These are phyloP conservation scores for Candida loeiensis DNA, from an alignment of 805 yeast genomes.

Conservation along the genomic window DNA sequence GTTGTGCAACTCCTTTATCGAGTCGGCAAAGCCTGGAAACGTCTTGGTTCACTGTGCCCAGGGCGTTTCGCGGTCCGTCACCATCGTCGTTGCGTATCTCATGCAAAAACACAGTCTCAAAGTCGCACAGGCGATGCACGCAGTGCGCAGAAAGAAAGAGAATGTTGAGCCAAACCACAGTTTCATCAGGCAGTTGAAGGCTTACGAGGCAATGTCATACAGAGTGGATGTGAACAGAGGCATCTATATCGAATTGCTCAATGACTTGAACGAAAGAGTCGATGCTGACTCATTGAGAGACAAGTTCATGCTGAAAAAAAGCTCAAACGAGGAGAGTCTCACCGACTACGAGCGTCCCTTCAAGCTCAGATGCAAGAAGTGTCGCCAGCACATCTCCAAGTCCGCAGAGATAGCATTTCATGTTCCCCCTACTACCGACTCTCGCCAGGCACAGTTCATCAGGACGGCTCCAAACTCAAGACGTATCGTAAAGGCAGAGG, in stretches of 20 bases:
- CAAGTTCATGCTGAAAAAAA: constrained; percentile 1
- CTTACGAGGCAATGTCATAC: constrained; percentile 47
- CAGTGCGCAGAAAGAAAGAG: constrained; percentile 62
- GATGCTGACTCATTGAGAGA: constrained; percentile 38
- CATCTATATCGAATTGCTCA: constrained; percentile 25
- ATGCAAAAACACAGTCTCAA: constrained; percentile 54
- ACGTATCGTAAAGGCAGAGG: constrained; percentile 54
- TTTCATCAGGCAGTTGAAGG: constrained; percentile 66
- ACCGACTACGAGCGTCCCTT: constrained; percentile 13
- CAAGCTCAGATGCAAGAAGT: constrained; percentile 72
- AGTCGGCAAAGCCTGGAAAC: constrained; percentile 43
- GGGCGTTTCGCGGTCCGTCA: constrained; percentile 47
- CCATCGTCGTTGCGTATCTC: constrained; percentile 45
- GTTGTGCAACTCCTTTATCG: constrained; percentile 64
- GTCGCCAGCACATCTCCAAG: constrained; percentile 68
- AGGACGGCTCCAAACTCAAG: constrained; percentile 60
- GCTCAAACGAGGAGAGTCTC: constrained; percentile 6
- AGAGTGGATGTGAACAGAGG: constrained; percentile 21
- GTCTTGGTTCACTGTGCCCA: constrained; percentile 45
- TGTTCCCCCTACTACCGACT: constrained; percentile 59
- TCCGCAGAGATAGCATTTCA: constrained; percentile 63
- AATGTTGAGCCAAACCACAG: constrained; percentile 68
- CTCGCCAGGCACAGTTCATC: constrained; percentile 63
- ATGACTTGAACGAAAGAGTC: constrained; percentile 20
- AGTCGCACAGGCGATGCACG: constrained; percentile 63